Evolutionary conservation across 257 asterid genomes (phyloP).

Genomic region (Echium plantagineum): DNA sequence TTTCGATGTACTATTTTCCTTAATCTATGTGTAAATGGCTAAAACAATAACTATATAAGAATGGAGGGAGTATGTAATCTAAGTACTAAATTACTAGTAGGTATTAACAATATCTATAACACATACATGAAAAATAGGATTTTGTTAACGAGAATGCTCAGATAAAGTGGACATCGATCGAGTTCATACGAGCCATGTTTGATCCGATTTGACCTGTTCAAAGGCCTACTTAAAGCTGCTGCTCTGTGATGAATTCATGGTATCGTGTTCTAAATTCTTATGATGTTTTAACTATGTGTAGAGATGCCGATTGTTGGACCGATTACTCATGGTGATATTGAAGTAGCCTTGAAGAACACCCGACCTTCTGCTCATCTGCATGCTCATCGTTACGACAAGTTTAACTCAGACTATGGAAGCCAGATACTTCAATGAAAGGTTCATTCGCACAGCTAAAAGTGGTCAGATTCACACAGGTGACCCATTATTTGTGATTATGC

Average conservation of each 20-base stretch:
- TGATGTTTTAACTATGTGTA: slow-evolving; percentile 16
- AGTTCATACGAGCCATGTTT: no score
- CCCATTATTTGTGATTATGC: background rate
- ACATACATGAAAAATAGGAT: no score
- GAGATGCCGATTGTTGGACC: slow-evolving; percentile 89
- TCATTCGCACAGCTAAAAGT: background rate
- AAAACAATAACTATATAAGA: no score
- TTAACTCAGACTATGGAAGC: slow-evolving; percentile 86
- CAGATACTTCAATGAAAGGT: slow-evolving; percentile 75
- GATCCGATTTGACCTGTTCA: no score
- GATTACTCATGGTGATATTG: slow-evolving; percentile 56
- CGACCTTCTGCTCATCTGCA: slow-evolving; percentile 91
- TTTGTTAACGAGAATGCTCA: no score
- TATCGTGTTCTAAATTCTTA: background rate
- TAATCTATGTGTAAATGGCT: no score
- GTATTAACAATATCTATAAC: no score
- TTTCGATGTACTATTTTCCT: no score
- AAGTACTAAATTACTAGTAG: no score
- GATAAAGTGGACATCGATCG: no score
- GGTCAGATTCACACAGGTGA: background rate
- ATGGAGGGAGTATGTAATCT: no score
- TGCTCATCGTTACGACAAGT: slow-evolving; percentile 75
- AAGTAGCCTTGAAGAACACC: slow-evolving; percentile 78
- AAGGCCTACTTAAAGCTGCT: no score
- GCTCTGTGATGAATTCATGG: background rate